These are phyloP conservation scores for Tetradesmus obliquus DNA, from an alignment of 139 green algal species.

Conservation along the genomic window DNA sequence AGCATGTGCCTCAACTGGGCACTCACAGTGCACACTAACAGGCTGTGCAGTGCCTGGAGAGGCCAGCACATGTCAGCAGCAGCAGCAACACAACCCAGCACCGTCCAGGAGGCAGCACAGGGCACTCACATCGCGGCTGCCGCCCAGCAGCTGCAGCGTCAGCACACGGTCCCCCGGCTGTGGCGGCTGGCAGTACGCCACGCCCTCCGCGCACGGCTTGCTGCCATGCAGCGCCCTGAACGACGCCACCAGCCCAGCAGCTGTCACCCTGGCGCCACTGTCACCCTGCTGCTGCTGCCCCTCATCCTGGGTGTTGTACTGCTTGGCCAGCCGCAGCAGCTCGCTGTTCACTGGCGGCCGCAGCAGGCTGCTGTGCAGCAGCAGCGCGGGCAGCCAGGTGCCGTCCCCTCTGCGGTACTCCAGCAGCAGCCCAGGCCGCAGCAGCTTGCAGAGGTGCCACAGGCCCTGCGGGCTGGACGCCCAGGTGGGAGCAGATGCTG, in stretches of 20 bases:
- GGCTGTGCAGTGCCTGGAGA: no score
- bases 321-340: background rate
- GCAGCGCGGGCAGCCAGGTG: slow-evolving; percentile 1
- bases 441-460: background rate
- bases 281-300: background rate
- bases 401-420: background rate
- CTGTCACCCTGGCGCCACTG: background rate
- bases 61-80: background rate
- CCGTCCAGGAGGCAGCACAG: background rate
- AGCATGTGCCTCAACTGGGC: no score
- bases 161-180: background rate
- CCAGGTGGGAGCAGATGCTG: background rate
- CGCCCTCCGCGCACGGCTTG: background rate
- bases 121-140: background rate
- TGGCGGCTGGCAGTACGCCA: background rate
- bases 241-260: background rate
- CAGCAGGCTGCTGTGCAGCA: slow-evolving; percentile 10
- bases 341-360: background rate
- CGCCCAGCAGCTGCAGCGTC: background rate
- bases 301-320: no score
- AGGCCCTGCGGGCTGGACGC: background rate
- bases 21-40: no score
- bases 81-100: background rate
- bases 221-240: background rate
- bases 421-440: slow-evolving; percentile 4